These are phyloP conservation scores for Boletus edulis DNA, from an alignment of 768 basidiomycete genomes.

Conservation along the genomic window DNA sequence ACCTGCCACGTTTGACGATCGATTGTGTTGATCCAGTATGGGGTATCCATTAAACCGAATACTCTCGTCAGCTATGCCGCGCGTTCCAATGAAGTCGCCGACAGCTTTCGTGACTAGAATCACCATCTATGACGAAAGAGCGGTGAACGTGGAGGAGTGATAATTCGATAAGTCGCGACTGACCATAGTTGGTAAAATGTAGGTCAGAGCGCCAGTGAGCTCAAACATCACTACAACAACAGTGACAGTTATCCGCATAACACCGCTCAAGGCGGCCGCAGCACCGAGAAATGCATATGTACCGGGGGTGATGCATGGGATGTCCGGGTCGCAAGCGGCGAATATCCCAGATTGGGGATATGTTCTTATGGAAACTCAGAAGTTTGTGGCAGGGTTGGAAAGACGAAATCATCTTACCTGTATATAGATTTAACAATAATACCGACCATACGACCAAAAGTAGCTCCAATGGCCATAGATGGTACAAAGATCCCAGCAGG, in stretches of 20 bases:
- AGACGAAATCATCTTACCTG: conserved; percentile 49
- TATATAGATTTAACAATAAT: conserved; percentile 95
- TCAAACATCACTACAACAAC: conserved; percentile 99
- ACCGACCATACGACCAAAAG: conserved; percentile 95
- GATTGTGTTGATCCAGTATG: conserved; percentile 94
- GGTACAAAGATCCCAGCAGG: conserved; percentile 98
- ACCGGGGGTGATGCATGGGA: conserved; percentile 96
- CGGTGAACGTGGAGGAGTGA: conserved; percentile 5
- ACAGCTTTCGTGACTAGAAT: conserved; percentile 96
- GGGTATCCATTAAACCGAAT: conserved; percentile 98
- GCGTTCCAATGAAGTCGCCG: conserved; percentile 89
- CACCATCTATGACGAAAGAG: conserved; percentile 66
- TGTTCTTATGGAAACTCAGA: conserved; percentile 44
- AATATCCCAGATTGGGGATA: conserved; percentile 87
- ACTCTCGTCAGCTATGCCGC: conserved; percentile 95
- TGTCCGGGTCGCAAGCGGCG: conserved; percentile 84
- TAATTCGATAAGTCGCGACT: conserved; percentile 17
- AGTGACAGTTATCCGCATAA: conserved; percentile 96
- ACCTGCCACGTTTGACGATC: conserved; percentile 91
- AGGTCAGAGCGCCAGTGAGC: conserved; percentile 93
- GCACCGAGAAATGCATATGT: conserved; percentile 98
- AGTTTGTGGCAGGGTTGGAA: background rate
- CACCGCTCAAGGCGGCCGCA: conserved; percentile 92
- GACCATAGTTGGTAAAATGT: conserved; percentile 98
- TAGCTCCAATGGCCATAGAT: conserved; percentile 97